Percentiles rank a stretch among this genome's conserved stretches.
Conservation (phyloP, 108 stramenopile species). For the Nitzschia putrida region DNA sequence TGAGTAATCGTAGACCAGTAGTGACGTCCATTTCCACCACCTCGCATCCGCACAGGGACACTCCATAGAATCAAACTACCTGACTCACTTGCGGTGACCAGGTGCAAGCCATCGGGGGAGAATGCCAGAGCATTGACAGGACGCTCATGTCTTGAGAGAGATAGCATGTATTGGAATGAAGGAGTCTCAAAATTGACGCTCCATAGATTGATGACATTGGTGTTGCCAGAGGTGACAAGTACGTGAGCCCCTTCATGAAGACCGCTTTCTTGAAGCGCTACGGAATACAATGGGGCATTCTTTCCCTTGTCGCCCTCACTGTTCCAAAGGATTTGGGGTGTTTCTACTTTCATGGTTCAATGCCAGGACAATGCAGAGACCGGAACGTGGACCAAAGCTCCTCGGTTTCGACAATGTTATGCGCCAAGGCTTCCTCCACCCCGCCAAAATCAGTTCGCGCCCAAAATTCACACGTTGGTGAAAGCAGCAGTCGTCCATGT, state of each 20-base stretch:
- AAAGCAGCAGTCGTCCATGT: too few species aligned
- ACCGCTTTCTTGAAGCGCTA: constrained; percentile 49
- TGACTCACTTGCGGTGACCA: constrained; percentile 87
- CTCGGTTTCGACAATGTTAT: too few species aligned
- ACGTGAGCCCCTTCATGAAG: constrained; percentile 36
- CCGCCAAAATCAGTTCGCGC: too few species aligned
- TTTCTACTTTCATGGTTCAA: constrained; percentile 85
- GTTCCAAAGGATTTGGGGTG: constrained; percentile 95
- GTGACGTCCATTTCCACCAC: constrained; percentile 47
- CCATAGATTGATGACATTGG: constrained; percentile 83
- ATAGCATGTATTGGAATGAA: constrained; percentile 49
- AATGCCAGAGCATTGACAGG: constrained; percentile 71
- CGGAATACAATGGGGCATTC: constrained; percentile 81
- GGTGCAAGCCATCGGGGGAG: constrained; percentile 79
- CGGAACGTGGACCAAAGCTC: too few species aligned
- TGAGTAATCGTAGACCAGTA: constrained; percentile 45
- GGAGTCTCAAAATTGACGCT: constrained; percentile 26
- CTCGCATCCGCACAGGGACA: constrained; percentile 57
- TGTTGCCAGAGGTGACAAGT: constrained; percentile 90
- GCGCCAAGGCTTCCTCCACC: too few species aligned
- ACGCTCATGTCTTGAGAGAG: constrained; percentile 64
- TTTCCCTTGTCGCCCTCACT: constrained; percentile 77
- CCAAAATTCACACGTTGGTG: too few species aligned
- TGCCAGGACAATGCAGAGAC: too few species aligned
- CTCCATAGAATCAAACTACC: constrained; percentile 74